These are phyloP conservation scores for Sclerotinia nivalis DNA, from an alignment of 2,329 filamentous ascomycete genomes.

Conservation along the genomic window DNA sequence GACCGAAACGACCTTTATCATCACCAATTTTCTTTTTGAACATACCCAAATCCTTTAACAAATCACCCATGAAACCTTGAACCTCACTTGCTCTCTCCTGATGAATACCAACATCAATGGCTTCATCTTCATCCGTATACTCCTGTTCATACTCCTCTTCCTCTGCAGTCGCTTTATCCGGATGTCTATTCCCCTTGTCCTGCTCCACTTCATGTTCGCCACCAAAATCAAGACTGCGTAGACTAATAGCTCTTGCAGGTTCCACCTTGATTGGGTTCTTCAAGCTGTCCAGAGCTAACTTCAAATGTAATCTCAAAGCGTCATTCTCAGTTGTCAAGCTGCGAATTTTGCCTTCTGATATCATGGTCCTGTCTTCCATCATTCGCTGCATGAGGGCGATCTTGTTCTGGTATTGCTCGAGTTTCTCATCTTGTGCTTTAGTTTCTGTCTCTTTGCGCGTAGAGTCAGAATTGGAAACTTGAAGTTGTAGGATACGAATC, in stretches of 20 bases:
- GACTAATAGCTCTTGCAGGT: constrained; percentile 40
- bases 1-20: constrained; percentile 67
- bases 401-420: constrained; percentile 93
- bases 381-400: constrained; percentile 88
- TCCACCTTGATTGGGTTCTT: constrained; percentile 79
- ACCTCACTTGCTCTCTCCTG: constrained; percentile 62
- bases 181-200: constrained; percentile 38
- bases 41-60: constrained; percentile 76
- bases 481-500: constrained; percentile 82
- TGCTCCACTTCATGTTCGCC: constrained; percentile 32
- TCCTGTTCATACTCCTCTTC: constrained; percentile 33
- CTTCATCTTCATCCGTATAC: constrained; percentile 62
- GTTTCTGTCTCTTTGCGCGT: constrained; percentile 72
- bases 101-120: constrained; percentile 51
- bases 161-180: constrained; percentile 27
- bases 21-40: constrained; percentile 86
- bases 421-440: constrained; percentile 67
- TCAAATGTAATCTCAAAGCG: constrained; percentile 81
- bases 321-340: constrained; percentile 89
- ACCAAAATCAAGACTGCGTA: constrained; percentile 28
- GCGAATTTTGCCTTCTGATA: constrained; percentile 91
- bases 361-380: constrained; percentile 91
- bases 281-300: constrained; percentile 79
- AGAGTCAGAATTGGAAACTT: constrained; percentile 57
- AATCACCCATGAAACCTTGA: constrained; percentile 81